Conservation (phyloP, 2,329 filamentous ascomycete genomes). For the Scedosporium dehoogii region DNA sequence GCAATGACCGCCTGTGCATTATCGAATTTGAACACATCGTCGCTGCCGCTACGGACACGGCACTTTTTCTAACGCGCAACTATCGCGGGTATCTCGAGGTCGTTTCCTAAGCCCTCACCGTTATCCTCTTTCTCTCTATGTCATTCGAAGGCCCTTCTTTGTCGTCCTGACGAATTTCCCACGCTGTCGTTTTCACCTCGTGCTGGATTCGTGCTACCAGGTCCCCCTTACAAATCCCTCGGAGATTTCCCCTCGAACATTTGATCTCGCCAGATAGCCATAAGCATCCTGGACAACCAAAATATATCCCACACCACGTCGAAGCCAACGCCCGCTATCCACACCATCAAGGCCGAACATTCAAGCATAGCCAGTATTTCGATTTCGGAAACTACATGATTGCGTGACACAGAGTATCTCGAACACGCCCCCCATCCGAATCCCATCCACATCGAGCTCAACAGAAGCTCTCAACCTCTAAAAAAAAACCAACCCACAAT, state of each 20-base stretch:
- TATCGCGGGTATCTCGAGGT: neutral
- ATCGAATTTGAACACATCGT: neutral
- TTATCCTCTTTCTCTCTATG: neutral
- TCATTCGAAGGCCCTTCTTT: neutral
- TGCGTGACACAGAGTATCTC: no score
- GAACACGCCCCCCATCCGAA: neutral
- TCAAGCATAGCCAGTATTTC: neutral
- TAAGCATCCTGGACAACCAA: neutral
- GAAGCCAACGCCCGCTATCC: neutral
- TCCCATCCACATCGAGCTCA: neutral
- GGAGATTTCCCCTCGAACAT: neutral
- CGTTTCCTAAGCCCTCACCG: neutral
- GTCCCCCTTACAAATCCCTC: neutral
- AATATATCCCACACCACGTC: neutral
- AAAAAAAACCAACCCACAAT: neutral
- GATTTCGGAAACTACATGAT: no score
- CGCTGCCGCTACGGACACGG: neutral
- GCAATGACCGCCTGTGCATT: neutral
- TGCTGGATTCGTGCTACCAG: no score
- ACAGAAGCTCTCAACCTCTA: neutral
- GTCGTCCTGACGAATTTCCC: no score
- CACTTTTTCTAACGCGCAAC: neutral
- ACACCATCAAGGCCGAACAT: neutral
- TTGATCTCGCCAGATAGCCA: neutral
- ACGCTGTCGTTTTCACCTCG: no score